Evolutionary conservation across 2,329 filamentous ascomycete species (phyloP), one percentile per base, ranked within the genome.

Genomic region (Cladophialophora bantiana): DNA sequence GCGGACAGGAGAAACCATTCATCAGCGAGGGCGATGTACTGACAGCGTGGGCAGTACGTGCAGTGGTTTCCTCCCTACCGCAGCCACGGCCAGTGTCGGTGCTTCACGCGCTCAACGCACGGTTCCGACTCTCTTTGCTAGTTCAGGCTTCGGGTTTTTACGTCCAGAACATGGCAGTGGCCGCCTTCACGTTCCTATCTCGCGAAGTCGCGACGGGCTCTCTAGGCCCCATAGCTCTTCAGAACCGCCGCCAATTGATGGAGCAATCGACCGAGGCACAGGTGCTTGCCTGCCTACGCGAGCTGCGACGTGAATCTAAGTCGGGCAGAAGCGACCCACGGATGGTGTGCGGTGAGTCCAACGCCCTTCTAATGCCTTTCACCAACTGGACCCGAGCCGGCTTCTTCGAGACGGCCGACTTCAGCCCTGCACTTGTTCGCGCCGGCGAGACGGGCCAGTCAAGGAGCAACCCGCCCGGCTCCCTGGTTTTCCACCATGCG

Each of bases 311-410:
- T 3, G 55, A n/a, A 38, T 40, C 54, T 2, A 7, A 40, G 3
- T 38, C 31, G 13, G 26, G 52, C 13, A 2, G 26, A 26, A 15
- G 52, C 52, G 55, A 40, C 55, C 55, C 34, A 15, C 7, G 31
- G 6, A 40, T 40, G 15, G n/a, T 58, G n/a, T 58, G 32, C 26
- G 55, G 34, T n/a, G 34, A 58, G n/a, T n/a, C 34, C 32, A n/a
- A 40, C 32, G 36, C 55, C 55, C 32, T 36, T 32, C 35, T 58
- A 32, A 40, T 58, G 55, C 32, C 36, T 26, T 58, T 36, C 35
- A 38, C 55, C 55, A 58, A 58, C 55, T 58, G 55, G 55, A 58
- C 55, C 2, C 13, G 36, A n/a, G 55, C 55, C 32, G 34, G n/a
- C 55, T 58, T 58, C 15, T 58, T 58, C 36, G n/a, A 40, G 7